Evolutionary conservation across 352 stramenopile species (phyloP), one percentile per base, ranked within the genome.

Genomic region (Phytophthora pinifolia): DNA sequence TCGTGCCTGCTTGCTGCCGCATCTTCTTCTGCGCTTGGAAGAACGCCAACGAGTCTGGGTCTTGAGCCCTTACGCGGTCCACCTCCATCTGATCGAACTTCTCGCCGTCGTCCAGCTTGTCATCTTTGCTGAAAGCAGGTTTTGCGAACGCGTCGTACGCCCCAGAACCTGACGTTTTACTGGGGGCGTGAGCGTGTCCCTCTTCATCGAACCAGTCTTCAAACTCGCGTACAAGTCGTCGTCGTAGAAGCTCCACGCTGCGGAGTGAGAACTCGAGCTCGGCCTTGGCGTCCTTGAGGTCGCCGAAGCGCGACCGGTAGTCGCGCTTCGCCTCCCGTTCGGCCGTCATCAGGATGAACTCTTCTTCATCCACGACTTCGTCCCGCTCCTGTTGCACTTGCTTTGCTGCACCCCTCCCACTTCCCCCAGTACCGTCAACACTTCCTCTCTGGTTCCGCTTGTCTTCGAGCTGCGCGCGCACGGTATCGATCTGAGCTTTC

Each of bases 61-160:
- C 87, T 53, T 97, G 76, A 1, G 78, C 72, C n/a, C 73, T 63
- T 8, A 98, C 68, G 31, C 89, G 80, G 9, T 97, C 87, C 3
- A 96, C 62, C 59, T 97, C 89, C 75, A 97, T 88, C 50, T 92
- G 83, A 25, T 97, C 89, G 36, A 97, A 97, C 53, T 94, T 84
- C 64, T 97, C 91, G 30, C 86, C 84, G 48, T 97, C 89, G 52
- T 97, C 92, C 3, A 97, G 67, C 34, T 89, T 83, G 65, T 96
- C 87, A 25, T 86, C 74, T 18, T 79, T 78, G 29, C 65, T 74
- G 30, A 69, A 79, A 13, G 34, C 39, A 31, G 54, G 22, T 49
- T 34, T 46, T 3, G 54, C 31, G 17, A 52, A 64, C 1, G 54
- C 17, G 14, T 76, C 44, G 22, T 58, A 56, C 4, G 36, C 44